These are phyloP conservation scores for Gamsiella multidivaricata DNA, from an alignment of 192 early-diverging fungal genomes.

Conservation along the genomic window DNA sequence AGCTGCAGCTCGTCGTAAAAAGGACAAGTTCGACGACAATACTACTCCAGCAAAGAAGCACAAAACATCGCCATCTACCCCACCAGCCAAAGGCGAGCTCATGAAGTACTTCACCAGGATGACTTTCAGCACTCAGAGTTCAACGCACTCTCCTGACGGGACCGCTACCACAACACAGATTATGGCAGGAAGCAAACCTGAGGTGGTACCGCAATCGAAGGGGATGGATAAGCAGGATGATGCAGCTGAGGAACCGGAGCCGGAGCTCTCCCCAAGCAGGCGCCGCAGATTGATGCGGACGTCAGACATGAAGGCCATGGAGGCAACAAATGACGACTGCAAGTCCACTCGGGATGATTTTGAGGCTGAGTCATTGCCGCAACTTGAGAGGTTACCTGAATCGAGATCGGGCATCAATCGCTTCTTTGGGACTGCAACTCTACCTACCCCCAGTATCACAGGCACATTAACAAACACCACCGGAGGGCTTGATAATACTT, in stretches of 20 bases:
- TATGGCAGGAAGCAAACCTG: neutral
- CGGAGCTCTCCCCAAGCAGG: neutral
- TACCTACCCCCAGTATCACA: neutral
- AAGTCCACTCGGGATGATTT: too few relatives aligned
- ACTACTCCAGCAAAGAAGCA: conserved; percentile 19
- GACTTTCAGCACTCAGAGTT: neutral
- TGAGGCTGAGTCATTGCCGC: conserved; percentile 1
- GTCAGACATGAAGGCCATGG: conserved; percentile 1
- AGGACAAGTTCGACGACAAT: too few relatives aligned
- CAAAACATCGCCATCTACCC: conserved; percentile 1
- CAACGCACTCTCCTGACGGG: neutral
- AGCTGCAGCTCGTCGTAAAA: neutral
- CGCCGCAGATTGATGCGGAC: conserved; percentile 17
- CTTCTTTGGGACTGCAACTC: conserved; percentile 1
- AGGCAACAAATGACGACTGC: too few relatives aligned
- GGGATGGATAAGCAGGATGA: neutral
- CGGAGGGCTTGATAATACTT: too few relatives aligned
- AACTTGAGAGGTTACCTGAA: conserved; percentile 12
- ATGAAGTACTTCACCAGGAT: conserved; percentile 20
- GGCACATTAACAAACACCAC: neutral
- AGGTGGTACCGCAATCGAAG: neutral
- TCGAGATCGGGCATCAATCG: conserved; percentile 9
- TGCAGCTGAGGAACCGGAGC: neutral
- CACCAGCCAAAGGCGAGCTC: conserved; percentile 1
- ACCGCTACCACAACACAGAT: neutral